Base-by-base conservation (phyloP, 768 basidiomycete species). In the Gloeostereum incarnatum region DNA sequence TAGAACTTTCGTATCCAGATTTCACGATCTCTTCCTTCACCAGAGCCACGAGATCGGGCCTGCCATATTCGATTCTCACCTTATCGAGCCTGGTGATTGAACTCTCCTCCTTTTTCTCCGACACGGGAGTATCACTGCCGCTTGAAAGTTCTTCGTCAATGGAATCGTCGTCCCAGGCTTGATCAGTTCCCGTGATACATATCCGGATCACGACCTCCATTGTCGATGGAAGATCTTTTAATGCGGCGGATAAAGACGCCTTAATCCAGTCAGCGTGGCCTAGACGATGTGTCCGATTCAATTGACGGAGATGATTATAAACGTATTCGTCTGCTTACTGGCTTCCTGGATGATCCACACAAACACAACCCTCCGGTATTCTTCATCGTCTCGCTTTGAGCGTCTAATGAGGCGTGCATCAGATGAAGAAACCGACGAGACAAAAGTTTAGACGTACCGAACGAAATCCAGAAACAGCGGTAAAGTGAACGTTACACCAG, bases 241-340 rank as follows among this genome's bases (percentile, higher is more conserved):
- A 43, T 1, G 61, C 59, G 29, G 52, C 50, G 5, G 49, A 33
- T 6, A 74, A 58, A 0, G 55, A 47, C 3, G 64, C 57, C 6
- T 63, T 54, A 32, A 76, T 68, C 73, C 73, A 76, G 6, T 52
- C 49, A 19, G 68, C 40, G 30, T 73, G 66, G 20, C 52, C 61
- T 59, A 32, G 9, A 27, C 29, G 14, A 8, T 29, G 8, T 29
- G 9, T 8, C 14, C 26, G 26, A 29, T 8, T 29, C 26, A 29
- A 8, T 32, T 6, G 10, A 23, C 32, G 5, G 34, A n/a, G 10
- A 21, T 18, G 3, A 23, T 35, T 24, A 30, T 11, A 36, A 2
- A 24, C 11, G 8, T 16, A 9, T 43, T 45, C 42, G 3, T 16
- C 6, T 10, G 21, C 46, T 29, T 39, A 69, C 68, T 51, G 10